Conservation (phyloP, 2,329 filamentous ascomycete genomes). For the Coniella lustricola region DNA sequence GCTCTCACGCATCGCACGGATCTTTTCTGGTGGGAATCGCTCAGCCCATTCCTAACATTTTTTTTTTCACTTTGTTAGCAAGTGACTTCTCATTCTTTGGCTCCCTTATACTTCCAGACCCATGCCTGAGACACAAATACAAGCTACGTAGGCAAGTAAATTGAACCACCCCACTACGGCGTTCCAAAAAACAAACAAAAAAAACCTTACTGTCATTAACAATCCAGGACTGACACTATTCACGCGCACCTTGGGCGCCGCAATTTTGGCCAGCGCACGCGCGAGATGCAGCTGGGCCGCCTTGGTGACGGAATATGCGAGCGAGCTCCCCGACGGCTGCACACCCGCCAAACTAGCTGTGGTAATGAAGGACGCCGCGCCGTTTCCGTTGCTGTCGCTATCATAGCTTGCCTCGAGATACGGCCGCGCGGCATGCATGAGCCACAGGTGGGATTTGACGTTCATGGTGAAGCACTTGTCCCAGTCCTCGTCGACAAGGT, state of each 20-base stretch:
- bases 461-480: conserved; percentile 54
- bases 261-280: conserved; percentile 46
- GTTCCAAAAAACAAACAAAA: too few relatives aligned
- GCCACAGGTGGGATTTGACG: conserved; percentile 55
- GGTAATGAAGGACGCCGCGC: conserved; percentile 47
- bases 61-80: conserved; percentile 1
- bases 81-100: too few relatives aligned
- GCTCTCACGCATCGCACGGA: conserved; percentile 45
- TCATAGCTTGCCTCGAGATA: conserved; percentile 37
- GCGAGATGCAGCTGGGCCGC: conserved; percentile 59
- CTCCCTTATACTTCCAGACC: too few relatives aligned
- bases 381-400: conserved; percentile 39
- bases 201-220: conserved; percentile 35
- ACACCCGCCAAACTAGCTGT: conserved; percentile 60
- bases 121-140: too few relatives aligned
- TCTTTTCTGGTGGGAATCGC: conserved; percentile 48
- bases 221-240: conserved; percentile 52
- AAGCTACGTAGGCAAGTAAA: not conserved
- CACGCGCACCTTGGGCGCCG: conserved; percentile 49
- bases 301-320: conserved; percentile 72
- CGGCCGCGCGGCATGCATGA: conserved; percentile 47
- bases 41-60: conserved; percentile 52
- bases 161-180: too few relatives aligned
- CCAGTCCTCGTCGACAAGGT: conserved; percentile 52
- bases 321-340: conserved; percentile 53